A percentile compares a stretch with the other conserved stretches of the same genome.
phyloP scores from a whole-genome alignment of 805 yeast species.

The Suhomyces sp. region DNA sequence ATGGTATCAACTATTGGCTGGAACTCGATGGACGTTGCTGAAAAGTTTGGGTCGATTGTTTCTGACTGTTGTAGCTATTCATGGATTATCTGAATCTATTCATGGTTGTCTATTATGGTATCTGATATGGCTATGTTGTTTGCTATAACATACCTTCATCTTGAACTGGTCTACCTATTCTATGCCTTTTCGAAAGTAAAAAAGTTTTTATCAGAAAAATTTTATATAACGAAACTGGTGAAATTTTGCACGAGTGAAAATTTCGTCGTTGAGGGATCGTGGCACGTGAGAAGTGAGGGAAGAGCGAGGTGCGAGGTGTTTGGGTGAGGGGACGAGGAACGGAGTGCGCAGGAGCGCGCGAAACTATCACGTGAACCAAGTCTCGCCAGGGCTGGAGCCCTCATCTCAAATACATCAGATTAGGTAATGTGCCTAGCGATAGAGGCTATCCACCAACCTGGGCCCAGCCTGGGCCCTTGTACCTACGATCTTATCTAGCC shows the following conservation, averaged over 20 bases:
- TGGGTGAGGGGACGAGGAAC: not conserved
- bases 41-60: not conserved
- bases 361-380: not conserved
- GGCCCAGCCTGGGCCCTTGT: not conserved
- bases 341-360: not conserved
- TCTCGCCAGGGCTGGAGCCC: not conserved
- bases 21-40: not conserved
- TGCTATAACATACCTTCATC: conserved; percentile 41
- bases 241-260: conserved; percentile 6
- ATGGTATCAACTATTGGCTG: not conserved
- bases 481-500: not conserved
- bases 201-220: conserved; percentile 19
- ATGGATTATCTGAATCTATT: not conserved
- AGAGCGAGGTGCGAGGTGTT: not conserved
- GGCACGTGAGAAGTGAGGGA: not conserved
- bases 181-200: conserved; percentile 23
- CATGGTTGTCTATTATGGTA: not conserved
- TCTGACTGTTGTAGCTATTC: too few species aligned
- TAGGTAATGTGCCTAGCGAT: not conserved
- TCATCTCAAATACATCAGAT: not conserved
- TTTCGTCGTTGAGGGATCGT: conserved; percentile 1
- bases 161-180: conserved; percentile 34
- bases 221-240: conserved; percentile 7
- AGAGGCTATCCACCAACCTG: not conserved
- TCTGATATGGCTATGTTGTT: not conserved